Percentiles rank a stretch among this genome's conserved stretches.
Evolutionary conservation across 169 alveolate species (phyloP).

Genomic region (Plasmodium relictum): DNA sequence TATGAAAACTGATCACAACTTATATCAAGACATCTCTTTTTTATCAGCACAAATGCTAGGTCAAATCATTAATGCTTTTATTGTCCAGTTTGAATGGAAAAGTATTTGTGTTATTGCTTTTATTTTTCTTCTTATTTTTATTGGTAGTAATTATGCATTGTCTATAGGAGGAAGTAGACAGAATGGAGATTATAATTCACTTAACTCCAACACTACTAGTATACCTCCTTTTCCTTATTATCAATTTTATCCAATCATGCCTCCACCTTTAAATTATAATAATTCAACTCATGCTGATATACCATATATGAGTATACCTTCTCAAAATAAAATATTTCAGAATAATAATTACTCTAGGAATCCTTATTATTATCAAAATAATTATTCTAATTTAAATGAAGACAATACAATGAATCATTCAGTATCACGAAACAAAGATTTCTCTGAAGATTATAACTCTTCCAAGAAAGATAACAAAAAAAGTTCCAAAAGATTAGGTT

Average conservation of each 20-base stretch:
- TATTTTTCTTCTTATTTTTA: slow-evolving; percentile 71
- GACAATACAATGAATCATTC: slow-evolving; percentile 22
- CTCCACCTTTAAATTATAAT: slow-evolving; percentile 33
- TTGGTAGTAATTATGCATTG: slow-evolving; percentile 77
- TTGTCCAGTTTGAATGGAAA: slow-evolving; percentile 77
- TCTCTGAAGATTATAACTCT: slow-evolving; percentile 18
- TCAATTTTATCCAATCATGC: slow-evolving; percentile 34
- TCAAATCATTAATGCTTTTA: slow-evolving; percentile 71
- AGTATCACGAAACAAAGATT: slow-evolving; percentile 28
- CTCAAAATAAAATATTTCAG: slow-evolving; percentile 29
- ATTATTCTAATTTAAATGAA: slow-evolving; percentile 10
- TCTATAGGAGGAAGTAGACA: slow-evolving; percentile 49
- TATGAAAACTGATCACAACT: slow-evolving; percentile 66
- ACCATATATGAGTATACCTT: slow-evolving; percentile 20
- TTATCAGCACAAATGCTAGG: slow-evolving; percentile 77
- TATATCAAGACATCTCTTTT: slow-evolving; percentile 74
- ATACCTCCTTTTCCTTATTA: slow-evolving; percentile 40
- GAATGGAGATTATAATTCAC: slow-evolving; percentile 6
- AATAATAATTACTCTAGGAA: slow-evolving; percentile 8
- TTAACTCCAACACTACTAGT: background rate
- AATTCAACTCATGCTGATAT: slow-evolving; percentile 14
- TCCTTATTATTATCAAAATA: slow-evolving; percentile 19
- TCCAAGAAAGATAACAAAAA: slow-evolving; percentile 25
- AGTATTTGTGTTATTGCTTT: slow-evolving; percentile 76
- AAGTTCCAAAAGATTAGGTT: slow-evolving; percentile 46